phyloP scores from a whole-genome alignment of 257 asterid genomes.

The Parsonsia alboflavescens region DNA sequence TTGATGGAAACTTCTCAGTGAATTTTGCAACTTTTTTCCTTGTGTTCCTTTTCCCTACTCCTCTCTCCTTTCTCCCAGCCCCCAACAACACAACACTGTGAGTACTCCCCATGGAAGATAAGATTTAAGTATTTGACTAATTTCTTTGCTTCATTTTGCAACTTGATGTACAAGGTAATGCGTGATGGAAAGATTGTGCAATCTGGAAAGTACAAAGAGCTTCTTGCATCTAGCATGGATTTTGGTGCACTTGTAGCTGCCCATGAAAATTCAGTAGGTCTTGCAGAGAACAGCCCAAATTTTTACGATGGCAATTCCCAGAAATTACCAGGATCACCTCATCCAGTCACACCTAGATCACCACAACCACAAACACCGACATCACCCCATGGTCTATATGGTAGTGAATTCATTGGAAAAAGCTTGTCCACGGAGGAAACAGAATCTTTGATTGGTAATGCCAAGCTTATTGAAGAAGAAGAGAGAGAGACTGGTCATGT shows the following conservation, averaged over 20 bases:
- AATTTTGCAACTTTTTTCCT: neutral
- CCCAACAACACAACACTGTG: neutral
- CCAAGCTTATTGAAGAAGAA: constrained; percentile 67
- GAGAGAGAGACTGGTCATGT: constrained; percentile 68
- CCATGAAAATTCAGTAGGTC: constrained; percentile 60
- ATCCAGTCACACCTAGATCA: constrained; percentile 15
- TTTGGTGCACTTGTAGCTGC: constrained; percentile 65
- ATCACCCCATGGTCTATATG: constrained; percentile 21
- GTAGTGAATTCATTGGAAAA: constrained; percentile 21
- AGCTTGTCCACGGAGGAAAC: constrained; percentile 23
- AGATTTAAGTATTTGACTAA: neutral
- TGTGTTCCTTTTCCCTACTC: neutral
- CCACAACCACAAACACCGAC: constrained; percentile 17
- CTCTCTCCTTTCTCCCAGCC: neutral
- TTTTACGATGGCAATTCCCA: constrained; percentile 5
- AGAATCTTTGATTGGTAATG: constrained; percentile 21
- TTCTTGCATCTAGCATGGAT: constrained; percentile 41
- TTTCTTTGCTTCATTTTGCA: neutral
- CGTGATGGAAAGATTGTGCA: constrained; percentile 64
- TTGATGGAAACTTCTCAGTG: neutral
- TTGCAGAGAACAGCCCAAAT: constrained; percentile 35
- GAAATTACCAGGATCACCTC: constrained; percentile 23
- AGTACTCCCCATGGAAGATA: neutral
- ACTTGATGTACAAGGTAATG: constrained; percentile 44
- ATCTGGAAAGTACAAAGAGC: constrained; percentile 55